These are phyloP conservation scores for Phytophthora megakarya DNA, from an alignment of 352 stramenopile species.

Conservation along the genomic window DNA sequence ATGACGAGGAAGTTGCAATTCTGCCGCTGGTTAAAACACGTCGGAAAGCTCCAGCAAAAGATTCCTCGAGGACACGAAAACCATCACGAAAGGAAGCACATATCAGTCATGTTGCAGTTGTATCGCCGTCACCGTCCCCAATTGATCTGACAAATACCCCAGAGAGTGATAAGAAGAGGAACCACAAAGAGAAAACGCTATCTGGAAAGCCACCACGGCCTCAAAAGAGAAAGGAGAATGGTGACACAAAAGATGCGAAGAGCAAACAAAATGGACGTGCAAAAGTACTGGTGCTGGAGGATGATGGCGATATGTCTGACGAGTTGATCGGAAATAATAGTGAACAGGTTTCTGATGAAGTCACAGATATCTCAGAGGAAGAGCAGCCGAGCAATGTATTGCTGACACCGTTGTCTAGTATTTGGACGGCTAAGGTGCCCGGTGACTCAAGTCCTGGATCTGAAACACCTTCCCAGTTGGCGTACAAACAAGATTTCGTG, in stretches of 20 bases:
- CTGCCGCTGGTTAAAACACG: slow-evolving; percentile 11
- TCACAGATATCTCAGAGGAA: slow-evolving; percentile 7
- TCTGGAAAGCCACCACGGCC: slow-evolving; percentile 6
- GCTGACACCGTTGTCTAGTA: slow-evolving; percentile 51
- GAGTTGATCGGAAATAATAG: not conserved
- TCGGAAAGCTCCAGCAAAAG: slow-evolving; percentile 21
- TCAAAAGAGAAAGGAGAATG: slow-evolving; percentile 23
- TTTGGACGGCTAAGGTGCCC: slow-evolving; percentile 52
- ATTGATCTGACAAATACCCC: slow-evolving; percentile 40
- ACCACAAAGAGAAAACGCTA: slow-evolving; percentile 4
- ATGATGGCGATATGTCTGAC: slow-evolving; percentile 10
- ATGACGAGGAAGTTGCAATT: slow-evolving; percentile 26
- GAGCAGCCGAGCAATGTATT: slow-evolving; percentile 8
- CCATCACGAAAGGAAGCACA: slow-evolving; percentile 20
- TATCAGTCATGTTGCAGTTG: slow-evolving; percentile 22
- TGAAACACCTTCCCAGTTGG: slow-evolving; percentile 25
- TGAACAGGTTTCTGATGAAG: slow-evolving; percentile 9
- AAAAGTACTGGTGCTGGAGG: slow-evolving; percentile 24
- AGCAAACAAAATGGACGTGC: slow-evolving; percentile 8
- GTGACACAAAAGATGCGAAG: slow-evolving; percentile 3
- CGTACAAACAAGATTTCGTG: slow-evolving; percentile 75
- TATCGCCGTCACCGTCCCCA: slow-evolving; percentile 29
- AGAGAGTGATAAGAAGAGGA: slow-evolving; percentile 30
- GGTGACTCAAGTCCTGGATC: not conserved
- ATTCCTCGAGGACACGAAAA: slow-evolving; percentile 12